A percentile compares a stretch with the other conserved stretches of the same genome.
Evolutionary conservation across 108 stramenopile genomes (phyloP).

Genomic region (Nannochloropsis gaditana): DNA sequence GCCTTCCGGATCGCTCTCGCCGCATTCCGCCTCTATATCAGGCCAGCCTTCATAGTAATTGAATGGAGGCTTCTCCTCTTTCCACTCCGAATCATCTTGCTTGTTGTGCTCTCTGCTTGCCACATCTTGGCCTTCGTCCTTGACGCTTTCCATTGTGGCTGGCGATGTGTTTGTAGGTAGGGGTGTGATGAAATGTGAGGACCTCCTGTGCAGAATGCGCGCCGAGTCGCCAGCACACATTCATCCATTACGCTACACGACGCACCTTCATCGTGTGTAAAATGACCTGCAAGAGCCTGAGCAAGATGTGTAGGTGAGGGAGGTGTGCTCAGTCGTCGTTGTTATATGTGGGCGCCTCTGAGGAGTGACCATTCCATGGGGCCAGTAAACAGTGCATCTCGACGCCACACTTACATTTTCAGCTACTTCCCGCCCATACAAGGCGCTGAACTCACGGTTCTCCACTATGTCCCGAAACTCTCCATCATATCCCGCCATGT

Average conservation of each 20-base stretch:
- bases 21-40: neutral
- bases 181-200: neutral
- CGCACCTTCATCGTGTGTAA: neutral
- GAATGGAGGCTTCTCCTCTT: neutral
- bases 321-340: neutral
- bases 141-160: neutral
- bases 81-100: neutral
- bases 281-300: too few relatives aligned
- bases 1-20: neutral
- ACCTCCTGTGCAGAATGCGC: neutral
- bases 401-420: neutral
- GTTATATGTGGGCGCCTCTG: neutral
- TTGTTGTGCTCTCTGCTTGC: neutral
- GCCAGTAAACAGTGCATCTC: neutral
- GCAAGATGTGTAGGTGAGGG: too few relatives aligned
- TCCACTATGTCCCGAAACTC: neutral
- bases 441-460: neutral
- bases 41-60: neutral
- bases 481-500: neutral
- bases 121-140: neutral
- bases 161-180: neutral
- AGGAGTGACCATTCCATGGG: neutral
- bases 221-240: neutral
- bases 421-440: neutral
- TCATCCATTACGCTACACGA: neutral